Base-by-base conservation (phyloP, 345 rosid species). In the Rhodamnia argentea region DNA sequence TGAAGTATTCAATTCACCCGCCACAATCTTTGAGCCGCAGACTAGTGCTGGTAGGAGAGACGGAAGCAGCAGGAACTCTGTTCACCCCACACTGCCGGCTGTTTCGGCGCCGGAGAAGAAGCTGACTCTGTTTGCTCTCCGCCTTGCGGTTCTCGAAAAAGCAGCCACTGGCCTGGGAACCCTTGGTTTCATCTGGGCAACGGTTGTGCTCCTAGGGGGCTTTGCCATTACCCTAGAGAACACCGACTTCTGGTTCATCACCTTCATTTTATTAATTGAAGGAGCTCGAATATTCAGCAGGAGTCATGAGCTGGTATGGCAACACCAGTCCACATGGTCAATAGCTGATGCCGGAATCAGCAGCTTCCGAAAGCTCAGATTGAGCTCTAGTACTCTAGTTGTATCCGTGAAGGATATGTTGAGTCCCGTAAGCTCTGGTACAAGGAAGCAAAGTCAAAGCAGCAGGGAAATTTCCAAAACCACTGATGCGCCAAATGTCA, bases 161-260 rank as follows among this genome's bases (percentile, higher is more conserved):
- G 86, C 92, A 20, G 98, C 98, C 23, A 94, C 96, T 37, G 91
- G 95, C 15, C 90, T 96, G 5, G 98, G 98, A 86, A 91, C 98
- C 5, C 92, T 94, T 0, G 96, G 98, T 3, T 96, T 96, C 85
- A 93, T 96, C 86, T 96, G 98, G 98, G 98, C 98, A 52, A 96
- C 98, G 5, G 98, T 94, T 52, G 96, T 94, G 82, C 95, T 96
- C 52, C 92, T 96, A 0, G 97, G 98, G 10, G 98, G 98, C 22
- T 95, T 95, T 37, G 78, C 78, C 11, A 4, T 32, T 32, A 40
- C 44, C 24, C 78, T 70, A 32, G 78, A 70, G 47, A 4, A 32
- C 18, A 70, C 76, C 23, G 76, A 64, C 76, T 64, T 64, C 42
- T 64, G 76, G 76, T 15, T 64, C 42, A 64, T 64, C 76, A 64